Base-by-base conservation (phyloP, 192 early-diverging fungal species). In the Podochytrium sp. region DNA sequence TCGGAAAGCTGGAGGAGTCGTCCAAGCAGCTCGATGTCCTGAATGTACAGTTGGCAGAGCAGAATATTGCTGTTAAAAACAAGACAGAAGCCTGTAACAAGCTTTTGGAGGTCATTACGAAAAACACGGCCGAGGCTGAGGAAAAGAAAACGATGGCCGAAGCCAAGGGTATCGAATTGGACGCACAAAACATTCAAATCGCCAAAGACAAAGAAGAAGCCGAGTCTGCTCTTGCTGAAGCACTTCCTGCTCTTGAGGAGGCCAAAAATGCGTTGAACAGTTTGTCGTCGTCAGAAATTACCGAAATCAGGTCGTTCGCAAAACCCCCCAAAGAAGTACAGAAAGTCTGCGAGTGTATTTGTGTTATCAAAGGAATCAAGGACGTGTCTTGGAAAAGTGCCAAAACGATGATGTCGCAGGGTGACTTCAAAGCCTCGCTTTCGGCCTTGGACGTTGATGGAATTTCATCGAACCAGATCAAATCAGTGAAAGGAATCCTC, bases 171-270 rank as follows among this genome's bases (percentile, higher is more conserved):
- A 66, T 58, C 10, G 86, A 88, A 53, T 61, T 88, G 40, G 85
- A 86, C 59, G 76, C 70, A 3, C 86, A 88, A 65, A 81, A 81
- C 41, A 71, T 80, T 16, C 87, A 89, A 75, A 89, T 89, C 76
- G 87, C 87, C 23, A 89, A 86, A 74, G 87, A 89, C 56, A 89
- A 89, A 66, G 87, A 89, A 67, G 87, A 89, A 83, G 87, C 87
- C 27, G 87, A 89, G 65, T 82, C 76, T 18, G 87, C 87, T 20
- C 76, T 89, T 39, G 82, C 82, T 10, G 87, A 89, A 74, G 85
- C 87, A 1, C 71, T 88, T 20, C 86, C 86, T 7, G 86, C 86
- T 2, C 76, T 88, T 4, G 86, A 88, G 53, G 81, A 88, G 70
- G 86, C 86, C 49, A 75, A 84, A 50, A 51, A 82, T 51, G 86